Conservation (phyloP, 1,284 basidiomycete species). For the Marasmius sp. region DNA sequence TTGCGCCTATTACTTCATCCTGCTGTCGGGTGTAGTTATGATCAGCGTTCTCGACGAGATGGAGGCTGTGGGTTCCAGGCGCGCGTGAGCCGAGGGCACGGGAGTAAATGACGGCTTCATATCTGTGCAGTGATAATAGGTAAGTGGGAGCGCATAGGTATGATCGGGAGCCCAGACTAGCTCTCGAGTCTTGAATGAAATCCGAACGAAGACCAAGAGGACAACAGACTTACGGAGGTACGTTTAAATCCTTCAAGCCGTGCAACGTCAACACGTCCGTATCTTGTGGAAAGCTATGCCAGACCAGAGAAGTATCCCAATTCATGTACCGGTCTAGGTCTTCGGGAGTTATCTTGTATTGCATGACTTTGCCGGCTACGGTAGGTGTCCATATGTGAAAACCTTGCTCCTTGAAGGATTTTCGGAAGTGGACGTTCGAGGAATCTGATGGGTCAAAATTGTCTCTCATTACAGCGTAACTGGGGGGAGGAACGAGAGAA, state of each 20-base stretch:
- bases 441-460: conserved; percentile 35
- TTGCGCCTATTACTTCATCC: conserved; percentile 60
- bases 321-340: conserved; percentile 59
- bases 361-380: conserved; percentile 60
- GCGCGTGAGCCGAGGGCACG: conserved; percentile 52
- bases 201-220: too few species aligned
- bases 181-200: too few species aligned
- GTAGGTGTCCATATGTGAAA: conserved; percentile 56
- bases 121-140: conserved; percentile 36
- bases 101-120: conserved; percentile 70
- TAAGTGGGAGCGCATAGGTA: not conserved
- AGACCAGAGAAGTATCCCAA: conserved; percentile 65
- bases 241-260: conserved; percentile 60
- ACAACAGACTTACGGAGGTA: conserved; percentile 57
- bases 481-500: not conserved
- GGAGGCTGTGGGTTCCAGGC: conserved; percentile 67
- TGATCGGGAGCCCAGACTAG: too few species aligned
- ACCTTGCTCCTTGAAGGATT: conserved; percentile 52
- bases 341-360: conserved; percentile 50
- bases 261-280: conserved; percentile 70
- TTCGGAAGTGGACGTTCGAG: conserved; percentile 36
- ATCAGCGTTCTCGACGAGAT: conserved; percentile 67
- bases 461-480: not conserved
- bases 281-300: conserved; percentile 58
- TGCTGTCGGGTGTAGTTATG: conserved; percentile 70